Evolutionary conservation across 495 filamentous ascomycete species (phyloP), one percentile per base, ranked within the genome.

Genomic region (Xylaria cubensis): DNA sequence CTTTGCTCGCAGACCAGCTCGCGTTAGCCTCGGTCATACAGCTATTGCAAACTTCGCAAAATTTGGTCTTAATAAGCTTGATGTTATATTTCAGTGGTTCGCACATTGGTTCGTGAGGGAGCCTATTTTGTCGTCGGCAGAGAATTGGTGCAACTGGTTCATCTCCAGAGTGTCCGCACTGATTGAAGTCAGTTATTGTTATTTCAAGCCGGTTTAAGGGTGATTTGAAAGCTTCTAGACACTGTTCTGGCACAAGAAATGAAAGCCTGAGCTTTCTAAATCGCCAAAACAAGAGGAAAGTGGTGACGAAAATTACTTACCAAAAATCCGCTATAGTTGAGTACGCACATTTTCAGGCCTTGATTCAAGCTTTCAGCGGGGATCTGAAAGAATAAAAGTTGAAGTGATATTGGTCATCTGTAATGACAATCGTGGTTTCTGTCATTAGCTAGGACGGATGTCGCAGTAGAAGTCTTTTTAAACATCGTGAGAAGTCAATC

Each of bases 91-190:
- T 44, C 19, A 34, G n/a, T 29, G 61, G 61, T 7, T 15, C 44
- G 8, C 61, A 64, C 61, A 64, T 44, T 6, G 61, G 61, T 10
- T 64, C 61, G n/a, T 64, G 61, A 8, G 39, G 39, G 21, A 24
- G 21, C 9, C 61, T 64, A 8, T 24, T 41, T 19, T 44, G 61
- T 26, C 1, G 61, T 26, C 21, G 36, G 4, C 61, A 64, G n/a
- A 64, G 39, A n/a, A 29, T 44, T 41, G 61, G 61, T 34, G 39
- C 9, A 29, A 64, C 29, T 24, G 39, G 21, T 39, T 24, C 17
- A 13, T 10, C 21, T 24, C 12, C 39, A 7, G 61, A 4, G 61
- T 64, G 36, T 10, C 36, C 39, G 4, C 39, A 44, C 61, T 44
- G 21, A 1, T 39, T 39, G 29, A 3, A 39, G 17, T 61, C 4